A percentile compares a stretch with the other conserved stretches of the same genome.
Evolutionary conservation across 108 stramenopile genomes (phyloP).

Genomic region (Thalassiosira profunda): DNA sequence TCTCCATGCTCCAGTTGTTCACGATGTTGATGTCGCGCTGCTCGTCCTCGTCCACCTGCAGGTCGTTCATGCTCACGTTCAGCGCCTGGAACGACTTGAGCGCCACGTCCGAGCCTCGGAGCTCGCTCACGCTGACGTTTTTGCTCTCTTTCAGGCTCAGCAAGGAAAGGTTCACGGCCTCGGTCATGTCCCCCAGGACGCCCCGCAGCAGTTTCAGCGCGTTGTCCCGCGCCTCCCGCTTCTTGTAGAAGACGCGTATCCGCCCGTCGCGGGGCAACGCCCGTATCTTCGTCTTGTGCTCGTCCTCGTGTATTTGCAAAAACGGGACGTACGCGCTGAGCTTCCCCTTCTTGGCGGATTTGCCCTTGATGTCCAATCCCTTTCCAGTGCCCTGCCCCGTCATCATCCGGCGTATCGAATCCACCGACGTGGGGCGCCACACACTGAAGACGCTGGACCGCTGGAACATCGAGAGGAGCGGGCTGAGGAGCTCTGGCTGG

Average conservation of each 20-base stretch:
- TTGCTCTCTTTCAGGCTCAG: constrained; percentile 1
- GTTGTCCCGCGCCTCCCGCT: constrained; percentile 46
- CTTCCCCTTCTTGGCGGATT: constrained; percentile 56
- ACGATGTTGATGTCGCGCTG: constrained; percentile 8
- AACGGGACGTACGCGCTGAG: constrained; percentile 55
- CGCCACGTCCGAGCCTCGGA: too few relatives aligned
- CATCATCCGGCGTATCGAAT: constrained; percentile 53
- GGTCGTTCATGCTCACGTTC: too few relatives aligned
- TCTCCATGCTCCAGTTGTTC: constrained; percentile 38
- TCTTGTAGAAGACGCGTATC: constrained; percentile 63
- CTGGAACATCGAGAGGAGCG: constrained; percentile 37
- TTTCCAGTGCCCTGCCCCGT: constrained; percentile 50
- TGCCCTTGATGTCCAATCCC: constrained; percentile 61
- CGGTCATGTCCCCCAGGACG: constrained; percentile 41
- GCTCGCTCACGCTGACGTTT: too few relatives aligned
- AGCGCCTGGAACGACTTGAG: too few relatives aligned
- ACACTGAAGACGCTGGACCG: constrained; percentile 47
- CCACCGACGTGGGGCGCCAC: constrained; percentile 53
- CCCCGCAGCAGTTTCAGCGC: constrained; percentile 34
- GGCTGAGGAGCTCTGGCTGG: constrained; percentile 40
- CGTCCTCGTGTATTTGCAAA: constrained; percentile 57
- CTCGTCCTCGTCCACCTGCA: not conserved
- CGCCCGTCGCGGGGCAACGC: constrained; percentile 39
- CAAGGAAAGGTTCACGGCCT: too few relatives aligned
- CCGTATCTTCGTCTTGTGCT: constrained; percentile 59